Evolutionary conservation across 805 yeast genomes (phyloP).

Genomic region (Candida montana): DNA sequence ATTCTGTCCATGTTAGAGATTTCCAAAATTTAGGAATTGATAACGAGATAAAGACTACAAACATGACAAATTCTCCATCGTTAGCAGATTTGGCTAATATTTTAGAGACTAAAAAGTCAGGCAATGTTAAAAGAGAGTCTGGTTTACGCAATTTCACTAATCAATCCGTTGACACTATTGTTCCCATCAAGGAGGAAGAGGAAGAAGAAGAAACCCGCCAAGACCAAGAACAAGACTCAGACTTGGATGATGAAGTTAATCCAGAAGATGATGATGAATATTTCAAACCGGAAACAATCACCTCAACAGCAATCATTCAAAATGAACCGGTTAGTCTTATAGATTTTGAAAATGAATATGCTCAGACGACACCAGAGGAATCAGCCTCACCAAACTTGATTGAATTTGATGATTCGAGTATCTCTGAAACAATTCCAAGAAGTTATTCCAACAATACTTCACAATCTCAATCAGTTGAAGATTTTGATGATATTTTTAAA

Average conservation of each 20-base stretch:
- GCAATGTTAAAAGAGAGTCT: conserved; percentile 17
- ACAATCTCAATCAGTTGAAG: background rate
- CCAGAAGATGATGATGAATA: background rate
- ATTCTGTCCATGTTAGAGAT: conserved; percentile 11
- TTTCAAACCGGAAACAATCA: too few species aligned
- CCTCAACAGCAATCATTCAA: too few species aligned
- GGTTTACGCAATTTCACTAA: conserved; percentile 3
- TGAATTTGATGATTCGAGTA: conserved; percentile 31
- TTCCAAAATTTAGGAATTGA: conserved; percentile 6
- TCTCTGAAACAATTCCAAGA: too few species aligned
- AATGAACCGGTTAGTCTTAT: too few species aligned
- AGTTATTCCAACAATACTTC: conserved; percentile 9
- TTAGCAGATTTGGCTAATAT: conserved; percentile 38
- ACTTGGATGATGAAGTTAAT: too few species aligned
- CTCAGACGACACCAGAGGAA: too few species aligned
- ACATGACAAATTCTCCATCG: conserved; percentile 39
- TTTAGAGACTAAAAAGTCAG: conserved; percentile 30
- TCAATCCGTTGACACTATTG: conserved; percentile 12
- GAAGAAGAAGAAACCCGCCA: background rate
- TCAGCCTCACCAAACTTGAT: conserved; percentile 31
- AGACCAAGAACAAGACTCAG: conserved; percentile 1
- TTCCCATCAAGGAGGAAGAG: conserved; percentile 10
- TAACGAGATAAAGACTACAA: conserved; percentile 12
- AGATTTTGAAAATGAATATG: too few species aligned
- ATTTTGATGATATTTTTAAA: conserved; percentile 21